Conservation (phyloP, 139 green algal species). For the Coelastrella sp. region DNA sequence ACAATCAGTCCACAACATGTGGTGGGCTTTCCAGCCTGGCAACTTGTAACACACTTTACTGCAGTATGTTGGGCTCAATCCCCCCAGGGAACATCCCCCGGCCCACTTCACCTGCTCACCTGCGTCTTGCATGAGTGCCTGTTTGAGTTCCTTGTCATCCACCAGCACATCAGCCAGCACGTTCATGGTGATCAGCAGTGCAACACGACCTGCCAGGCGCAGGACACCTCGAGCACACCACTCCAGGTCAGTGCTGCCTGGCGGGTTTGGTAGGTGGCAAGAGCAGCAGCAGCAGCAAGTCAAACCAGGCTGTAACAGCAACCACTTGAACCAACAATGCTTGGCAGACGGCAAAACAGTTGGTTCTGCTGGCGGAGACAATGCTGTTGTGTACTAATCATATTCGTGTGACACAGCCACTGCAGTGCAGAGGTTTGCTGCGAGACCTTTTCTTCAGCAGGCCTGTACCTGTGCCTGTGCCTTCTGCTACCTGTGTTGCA, state of each 20-base stretch:
- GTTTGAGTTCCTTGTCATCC: constrained; percentile 21
- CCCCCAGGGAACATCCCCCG: too few relatives aligned
- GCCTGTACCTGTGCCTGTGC: neutral
- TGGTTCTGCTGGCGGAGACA: neutral
- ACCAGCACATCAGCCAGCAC: constrained; percentile 40
- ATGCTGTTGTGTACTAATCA: too few relatives aligned
- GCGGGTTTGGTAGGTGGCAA: neutral
- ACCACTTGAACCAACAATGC: neutral
- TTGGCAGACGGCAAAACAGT: too few relatives aligned
- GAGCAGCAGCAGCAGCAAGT: neutral
- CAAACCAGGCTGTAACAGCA: neutral
- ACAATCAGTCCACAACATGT: too few relatives aligned
- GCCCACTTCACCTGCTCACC: neutral
- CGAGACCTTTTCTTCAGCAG: neutral
- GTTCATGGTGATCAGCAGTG: constrained; percentile 40
- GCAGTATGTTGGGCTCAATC: too few relatives aligned
- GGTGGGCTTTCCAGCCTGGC: too few relatives aligned
- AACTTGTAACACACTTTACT: too few relatives aligned
- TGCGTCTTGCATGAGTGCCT: constrained; percentile 18
- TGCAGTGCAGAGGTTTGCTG: neutral
- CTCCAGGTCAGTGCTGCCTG: neutral
- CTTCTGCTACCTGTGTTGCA: neutral
- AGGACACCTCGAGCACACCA: constrained; percentile 22
- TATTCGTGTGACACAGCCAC: too few relatives aligned
- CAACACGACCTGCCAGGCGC: neutral